Evolutionary conservation across 257 asterid genomes (phyloP), one percentile per base, ranked within the genome.

Genomic region (Forsythia viridissima): DNA sequence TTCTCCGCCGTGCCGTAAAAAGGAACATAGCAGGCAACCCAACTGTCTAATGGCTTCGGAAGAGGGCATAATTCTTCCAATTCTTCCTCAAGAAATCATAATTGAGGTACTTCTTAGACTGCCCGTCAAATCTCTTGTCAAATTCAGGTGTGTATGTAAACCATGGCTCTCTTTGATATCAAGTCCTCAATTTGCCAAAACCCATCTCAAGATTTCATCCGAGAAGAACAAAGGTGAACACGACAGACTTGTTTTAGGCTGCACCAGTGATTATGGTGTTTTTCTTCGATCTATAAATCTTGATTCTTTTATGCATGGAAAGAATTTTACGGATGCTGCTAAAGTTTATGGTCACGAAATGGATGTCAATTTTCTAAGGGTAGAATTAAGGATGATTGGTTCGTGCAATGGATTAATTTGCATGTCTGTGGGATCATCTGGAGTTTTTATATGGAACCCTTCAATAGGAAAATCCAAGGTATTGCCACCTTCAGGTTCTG

Each of bases 381-480:
- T 12, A 43, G 13, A 43, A 43, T 21, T 43, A 2, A 43, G 61
- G 79, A 9, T 82, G 2, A 75, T 82, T 55, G 85, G 87, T 63
- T 82, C 84, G 75, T 61, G 82, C 42, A 73, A 74, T 57, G 88
- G 90, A 2, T 57, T 87, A 71, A 76, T 86, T 41, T 81, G 81
- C 37, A 9, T 76, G 3, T 77, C 80, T 4, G 78, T 70, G 63
- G 83, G 52, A 16, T 77, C 72, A 15, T 71, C 52, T 0, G 75
- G 70, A n/a, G 40, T 84, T 38, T 61, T 81, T 39, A 21, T 86
- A 21, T 81, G 84, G 86, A 86, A 86, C 70, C 86, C 87, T 4
- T 37, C 75, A 7, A 74, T 74, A 2, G 51, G 79, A 24, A 76
- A 76, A 61, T 77, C 70, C 63, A 81, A 78, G 69, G 44, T 20